Conservation (phyloP, 1,284 basidiomycete species). For the Sparassis latifolia region DNA sequence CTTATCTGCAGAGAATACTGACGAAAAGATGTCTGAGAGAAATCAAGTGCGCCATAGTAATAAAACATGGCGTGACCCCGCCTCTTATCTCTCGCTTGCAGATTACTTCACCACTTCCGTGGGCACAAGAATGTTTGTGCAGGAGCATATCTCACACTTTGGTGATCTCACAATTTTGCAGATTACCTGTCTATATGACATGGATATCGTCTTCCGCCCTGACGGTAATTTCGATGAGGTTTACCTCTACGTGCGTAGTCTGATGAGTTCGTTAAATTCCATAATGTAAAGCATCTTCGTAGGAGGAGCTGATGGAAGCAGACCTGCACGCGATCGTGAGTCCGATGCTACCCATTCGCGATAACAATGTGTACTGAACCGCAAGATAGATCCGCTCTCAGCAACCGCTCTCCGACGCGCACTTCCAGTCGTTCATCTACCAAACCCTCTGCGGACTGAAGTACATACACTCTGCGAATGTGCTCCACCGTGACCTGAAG, state of each 20-base stretch:
- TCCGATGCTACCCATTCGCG: conserved; percentile 4
- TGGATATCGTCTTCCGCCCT: conserved; percentile 91
- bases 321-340: conserved; percentile 96
- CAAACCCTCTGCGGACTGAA: conserved; percentile 97
- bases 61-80: conserved; percentile 4
- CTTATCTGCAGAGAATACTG: conserved; percentile 65
- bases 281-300: background rate
- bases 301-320: conserved; percentile 99
- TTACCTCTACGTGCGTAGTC: conserved; percentile 74
- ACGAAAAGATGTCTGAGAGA: conserved; percentile 93
- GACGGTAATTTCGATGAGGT: conserved; percentile 92
- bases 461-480: conserved; percentile 98
- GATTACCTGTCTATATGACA: conserved; percentile 93
- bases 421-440: conserved; percentile 98
- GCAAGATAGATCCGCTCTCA: conserved; percentile 6
- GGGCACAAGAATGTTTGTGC: conserved; percentile 87
- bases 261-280: background rate
- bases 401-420: conserved; percentile 88
- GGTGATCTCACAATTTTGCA: conserved; percentile 21
- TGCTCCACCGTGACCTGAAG: conserved; percentile 96
- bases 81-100: conserved; percentile 24
- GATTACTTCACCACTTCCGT: conserved; percentile 90
- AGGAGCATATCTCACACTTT: background rate
- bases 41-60: conserved; percentile 59
- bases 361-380: conserved; percentile 2